Conservation (phyloP, 2,329 filamentous ascomycete genomes). For the Sporothrix curviconia region DNA sequence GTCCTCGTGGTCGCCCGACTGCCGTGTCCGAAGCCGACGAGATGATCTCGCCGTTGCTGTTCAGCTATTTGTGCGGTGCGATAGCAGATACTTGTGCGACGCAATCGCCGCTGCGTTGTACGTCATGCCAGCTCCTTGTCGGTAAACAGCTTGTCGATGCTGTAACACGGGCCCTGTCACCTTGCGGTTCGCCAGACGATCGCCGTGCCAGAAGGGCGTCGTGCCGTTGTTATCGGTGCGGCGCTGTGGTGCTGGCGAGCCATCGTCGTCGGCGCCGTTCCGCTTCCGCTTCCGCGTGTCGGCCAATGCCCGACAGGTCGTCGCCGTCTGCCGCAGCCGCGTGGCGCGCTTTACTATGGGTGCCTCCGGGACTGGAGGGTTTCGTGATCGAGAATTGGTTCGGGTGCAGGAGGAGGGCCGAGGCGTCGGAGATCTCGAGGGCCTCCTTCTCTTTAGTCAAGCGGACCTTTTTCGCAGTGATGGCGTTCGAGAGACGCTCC, state of each 20-base stretch:
- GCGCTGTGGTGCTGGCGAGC: slow-evolving; percentile 53
- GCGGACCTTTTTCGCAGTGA: slow-evolving; percentile 58
- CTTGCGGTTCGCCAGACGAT: slow-evolving; percentile 49
- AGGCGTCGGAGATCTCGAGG: slow-evolving; percentile 60
- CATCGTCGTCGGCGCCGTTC: slow-evolving; percentile 50
- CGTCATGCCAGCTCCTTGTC: slow-evolving; percentile 62
- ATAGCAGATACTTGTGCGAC: slow-evolving; percentile 55
- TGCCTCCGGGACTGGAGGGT: slow-evolving; percentile 56
- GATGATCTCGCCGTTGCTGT: slow-evolving; percentile 42
- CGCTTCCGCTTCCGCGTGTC: slow-evolving; percentile 59
- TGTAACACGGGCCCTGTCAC: slow-evolving; percentile 56
- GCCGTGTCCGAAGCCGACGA: slow-evolving; percentile 48
- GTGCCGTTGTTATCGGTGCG: slow-evolving; percentile 51
- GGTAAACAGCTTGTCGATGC: slow-evolving; percentile 63
- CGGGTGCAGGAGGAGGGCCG: slow-evolving; percentile 58
- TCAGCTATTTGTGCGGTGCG: slow-evolving; percentile 46
- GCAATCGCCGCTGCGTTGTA: slow-evolving; percentile 58
- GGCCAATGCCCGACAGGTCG: slow-evolving; percentile 46
- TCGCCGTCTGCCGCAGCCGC: slow-evolving; percentile 54
- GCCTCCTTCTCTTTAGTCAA: slow-evolving; percentile 61
- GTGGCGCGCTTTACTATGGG: slow-evolving; percentile 58
- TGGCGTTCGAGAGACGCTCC: slow-evolving; percentile 60
- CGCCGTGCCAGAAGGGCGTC: slow-evolving; percentile 57
- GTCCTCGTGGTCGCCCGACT: slow-evolving; percentile 42
- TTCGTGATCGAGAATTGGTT: slow-evolving; percentile 62